Conservation (phyloP, 768 basidiomycete genomes). For the Paxillus ammoniavirescens region DNA sequence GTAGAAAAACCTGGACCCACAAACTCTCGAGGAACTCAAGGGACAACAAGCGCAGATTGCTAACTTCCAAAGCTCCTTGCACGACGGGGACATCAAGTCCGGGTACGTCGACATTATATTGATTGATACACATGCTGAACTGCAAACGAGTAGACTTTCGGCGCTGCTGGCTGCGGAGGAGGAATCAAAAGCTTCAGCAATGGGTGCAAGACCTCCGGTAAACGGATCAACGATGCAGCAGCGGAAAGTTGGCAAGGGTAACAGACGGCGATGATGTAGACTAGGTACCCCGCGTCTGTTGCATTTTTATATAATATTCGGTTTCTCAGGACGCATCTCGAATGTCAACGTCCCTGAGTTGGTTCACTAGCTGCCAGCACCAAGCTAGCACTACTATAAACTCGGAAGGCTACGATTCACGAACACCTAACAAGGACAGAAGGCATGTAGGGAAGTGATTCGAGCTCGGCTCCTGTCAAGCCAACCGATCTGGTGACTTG, state of each 20-base stretch:
- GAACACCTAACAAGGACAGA: accelerated
- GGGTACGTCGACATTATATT: slow-evolving; percentile 40
- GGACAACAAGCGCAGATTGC: slow-evolving; percentile 57
- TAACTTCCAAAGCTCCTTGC: slow-evolving; percentile 54
- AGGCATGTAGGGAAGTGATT: neutral
- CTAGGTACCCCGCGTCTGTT: neutral
- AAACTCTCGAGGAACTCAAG: slow-evolving; percentile 61
- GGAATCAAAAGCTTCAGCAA: slow-evolving; percentile 31
- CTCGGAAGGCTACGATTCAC: too few relatives aligned
- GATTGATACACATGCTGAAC: slow-evolving; percentile 3
- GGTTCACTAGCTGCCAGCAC: too few relatives aligned
- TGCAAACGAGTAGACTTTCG: slow-evolving; percentile 36
- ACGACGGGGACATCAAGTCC: slow-evolving; percentile 56
- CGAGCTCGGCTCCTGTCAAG: neutral
- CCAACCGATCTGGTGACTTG: slow-evolving; percentile 8
- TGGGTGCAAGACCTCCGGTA: slow-evolving; percentile 16
- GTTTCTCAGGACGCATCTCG: neutral
- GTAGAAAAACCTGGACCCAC: slow-evolving; percentile 78
- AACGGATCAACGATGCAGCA: slow-evolving; percentile 24
- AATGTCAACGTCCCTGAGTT: too few relatives aligned
- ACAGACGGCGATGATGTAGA: slow-evolving; percentile 30
- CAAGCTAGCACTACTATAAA: too few relatives aligned
- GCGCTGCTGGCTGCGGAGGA: slow-evolving; percentile 42
- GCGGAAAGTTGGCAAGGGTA: slow-evolving; percentile 36
- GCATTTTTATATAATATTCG: slow-evolving; percentile 8